These are phyloP conservation scores for Hylodesmum podocarpum DNA, from an alignment of 306 rosid genomes.

Conservation along the genomic window DNA sequence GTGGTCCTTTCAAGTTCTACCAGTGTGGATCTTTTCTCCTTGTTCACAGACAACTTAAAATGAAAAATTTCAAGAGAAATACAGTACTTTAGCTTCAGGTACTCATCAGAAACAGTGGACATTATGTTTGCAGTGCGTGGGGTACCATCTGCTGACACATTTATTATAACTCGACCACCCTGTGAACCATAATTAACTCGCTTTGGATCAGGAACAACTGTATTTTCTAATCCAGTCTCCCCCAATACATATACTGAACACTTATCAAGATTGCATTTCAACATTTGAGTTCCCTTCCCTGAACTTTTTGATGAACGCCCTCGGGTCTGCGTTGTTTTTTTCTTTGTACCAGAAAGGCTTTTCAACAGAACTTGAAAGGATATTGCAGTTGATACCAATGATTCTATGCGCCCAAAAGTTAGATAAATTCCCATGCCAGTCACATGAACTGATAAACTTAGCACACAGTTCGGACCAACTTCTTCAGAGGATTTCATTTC, in stretches of 20 bases:
- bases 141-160: slow-evolving; percentile 74
- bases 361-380: slow-evolving; percentile 76
- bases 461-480: slow-evolving; percentile 52
- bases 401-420: slow-evolving; percentile 70
- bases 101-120: slow-evolving; percentile 64
- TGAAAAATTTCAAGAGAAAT: slow-evolving; percentile 73
- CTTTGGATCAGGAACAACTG: slow-evolving; percentile 82
- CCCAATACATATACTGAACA: slow-evolving; percentile 71
- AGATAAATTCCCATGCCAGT: slow-evolving; percentile 65
- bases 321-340: slow-evolving; percentile 51
- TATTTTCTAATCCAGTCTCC: slow-evolving; percentile 71
- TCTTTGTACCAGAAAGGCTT: slow-evolving; percentile 58
- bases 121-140: slow-evolving; percentile 70
- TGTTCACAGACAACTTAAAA: slow-evolving; percentile 65
- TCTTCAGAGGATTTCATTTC: slow-evolving; percentile 66
- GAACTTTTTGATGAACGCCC: slow-evolving; percentile 61
- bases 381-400: slow-evolving; percentile 72
- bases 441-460: slow-evolving; percentile 68
- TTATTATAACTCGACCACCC: slow-evolving; percentile 77
- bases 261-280: slow-evolving; percentile 67
- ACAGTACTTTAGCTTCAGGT: slow-evolving; percentile 57
- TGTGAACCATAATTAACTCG: slow-evolving; percentile 95
- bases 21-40: slow-evolving; percentile 81
- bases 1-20: slow-evolving; percentile 76
- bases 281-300: slow-evolving; percentile 69